phyloP scores from a whole-genome alignment of 208 protist species.

The Crithidia brevicula region DNA sequence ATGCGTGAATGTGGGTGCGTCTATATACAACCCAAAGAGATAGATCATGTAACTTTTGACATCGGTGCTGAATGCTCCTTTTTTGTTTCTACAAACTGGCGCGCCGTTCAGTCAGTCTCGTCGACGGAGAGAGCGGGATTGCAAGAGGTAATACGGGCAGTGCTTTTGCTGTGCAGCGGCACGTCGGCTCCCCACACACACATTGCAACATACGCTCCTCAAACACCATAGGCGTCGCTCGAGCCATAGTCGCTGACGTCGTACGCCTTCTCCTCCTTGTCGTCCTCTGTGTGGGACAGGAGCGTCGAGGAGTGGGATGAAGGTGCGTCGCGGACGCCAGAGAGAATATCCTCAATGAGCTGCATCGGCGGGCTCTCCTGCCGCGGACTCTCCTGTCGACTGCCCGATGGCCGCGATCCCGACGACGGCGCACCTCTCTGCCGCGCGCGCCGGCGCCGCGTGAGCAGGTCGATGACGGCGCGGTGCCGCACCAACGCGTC shows the following conservation, averaged over 20 bases:
- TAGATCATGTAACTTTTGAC: no score
- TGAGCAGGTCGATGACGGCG: conserved; percentile 54
- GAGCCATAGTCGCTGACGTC: conserved; percentile 2
- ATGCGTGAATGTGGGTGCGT: no score
- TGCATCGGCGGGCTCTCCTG: conserved; percentile 23
- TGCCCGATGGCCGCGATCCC: not conserved
- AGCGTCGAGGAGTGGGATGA: conserved; percentile 7
- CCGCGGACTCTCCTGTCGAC: not conserved
- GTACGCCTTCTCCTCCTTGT: conserved; percentile 6
- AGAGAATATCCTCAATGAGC: conserved; percentile 45
- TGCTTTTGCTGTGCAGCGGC: no score
- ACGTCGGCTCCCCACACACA: not conserved
- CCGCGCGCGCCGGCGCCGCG: conserved; percentile 19
- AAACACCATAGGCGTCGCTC: not conserved
- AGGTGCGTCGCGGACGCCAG: conserved; percentile 28
- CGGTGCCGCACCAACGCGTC: conserved; percentile 49
- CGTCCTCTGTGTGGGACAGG: not conserved
- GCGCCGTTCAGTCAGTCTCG: no score
- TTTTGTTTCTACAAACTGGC: no score
- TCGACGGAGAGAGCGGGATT: no score
- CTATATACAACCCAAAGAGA: no score
- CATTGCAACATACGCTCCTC: not conserved
- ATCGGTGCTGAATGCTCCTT: no score
- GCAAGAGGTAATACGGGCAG: no score
- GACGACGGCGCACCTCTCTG: not conserved